phyloP scores from a whole-genome alignment of 108 stramenopile species.

The Schizochytrium sp. region DNA sequence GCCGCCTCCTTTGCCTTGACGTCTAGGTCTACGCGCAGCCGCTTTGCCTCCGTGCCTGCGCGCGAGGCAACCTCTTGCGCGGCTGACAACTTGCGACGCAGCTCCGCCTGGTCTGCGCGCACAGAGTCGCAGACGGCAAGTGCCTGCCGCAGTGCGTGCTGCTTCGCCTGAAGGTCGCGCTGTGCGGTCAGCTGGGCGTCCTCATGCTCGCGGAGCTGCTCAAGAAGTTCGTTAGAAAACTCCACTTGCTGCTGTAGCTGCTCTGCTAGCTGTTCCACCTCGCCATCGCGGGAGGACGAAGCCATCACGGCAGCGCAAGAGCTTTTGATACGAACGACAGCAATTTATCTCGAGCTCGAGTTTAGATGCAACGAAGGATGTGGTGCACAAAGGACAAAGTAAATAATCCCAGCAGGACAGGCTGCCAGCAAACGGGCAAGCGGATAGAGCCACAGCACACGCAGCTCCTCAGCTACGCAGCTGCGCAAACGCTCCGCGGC shows the following conservation, averaged over 20 bases:
- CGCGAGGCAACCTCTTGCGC: slow-evolving; percentile 22
- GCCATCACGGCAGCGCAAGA: neutral
- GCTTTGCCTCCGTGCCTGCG: slow-evolving; percentile 7
- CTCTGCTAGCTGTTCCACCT: slow-evolving; percentile 36
- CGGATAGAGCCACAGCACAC: neutral
- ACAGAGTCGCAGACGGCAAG: slow-evolving; percentile 33
- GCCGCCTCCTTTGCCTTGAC: slow-evolving; percentile 53
- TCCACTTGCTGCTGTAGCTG: slow-evolving; percentile 9
- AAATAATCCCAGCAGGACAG: neutral
- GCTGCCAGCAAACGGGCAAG: neutral
- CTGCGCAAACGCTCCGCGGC: too few species aligned
- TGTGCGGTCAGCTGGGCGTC: slow-evolving; percentile 28
- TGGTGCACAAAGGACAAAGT: neutral
- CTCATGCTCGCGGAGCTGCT: slow-evolving; percentile 60
- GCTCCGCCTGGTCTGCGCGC: neutral
- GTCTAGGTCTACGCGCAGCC: slow-evolving; percentile 1
- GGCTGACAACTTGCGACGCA: slow-evolving; percentile 36
- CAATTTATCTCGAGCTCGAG: neutral
- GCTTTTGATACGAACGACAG: neutral
- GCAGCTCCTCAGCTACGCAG: too few species aligned
- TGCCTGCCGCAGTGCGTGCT: slow-evolving; percentile 29
- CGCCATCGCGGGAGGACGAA: neutral
- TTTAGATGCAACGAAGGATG: neutral
- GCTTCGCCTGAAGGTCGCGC: slow-evolving; percentile 2
- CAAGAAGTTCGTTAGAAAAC: slow-evolving; percentile 14